phyloP scores from a whole-genome alignment of 768 basidiomycete species.

The Chiua virens region DNA sequence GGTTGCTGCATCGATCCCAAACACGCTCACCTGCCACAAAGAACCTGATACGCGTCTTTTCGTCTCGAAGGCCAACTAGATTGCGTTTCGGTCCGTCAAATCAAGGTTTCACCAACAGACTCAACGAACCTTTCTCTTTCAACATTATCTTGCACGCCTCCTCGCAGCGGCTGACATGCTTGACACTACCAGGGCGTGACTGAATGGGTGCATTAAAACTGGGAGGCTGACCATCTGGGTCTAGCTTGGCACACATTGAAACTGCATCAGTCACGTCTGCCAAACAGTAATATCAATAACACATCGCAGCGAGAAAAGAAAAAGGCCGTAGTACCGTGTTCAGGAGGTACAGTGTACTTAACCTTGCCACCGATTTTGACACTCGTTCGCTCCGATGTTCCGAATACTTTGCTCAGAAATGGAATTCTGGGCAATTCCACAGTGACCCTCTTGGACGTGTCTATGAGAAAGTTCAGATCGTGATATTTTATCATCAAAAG shows the following conservation, averaged over 20 bases:
- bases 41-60: constrained; percentile 1
- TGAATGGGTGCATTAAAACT: not conserved
- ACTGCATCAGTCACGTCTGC: constrained; percentile 2
- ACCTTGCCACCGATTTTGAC: too few species aligned
- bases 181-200: not conserved
- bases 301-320: not conserved
- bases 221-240: too few species aligned
- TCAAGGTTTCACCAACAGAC: too few species aligned
- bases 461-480: not conserved
- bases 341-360: not conserved
- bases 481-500: not conserved
- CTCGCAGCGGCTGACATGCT: constrained; percentile 5
- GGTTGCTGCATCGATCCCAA: too few species aligned
- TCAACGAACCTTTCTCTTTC: not conserved
- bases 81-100: not conserved
- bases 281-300: not conserved
- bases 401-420: not conserved
- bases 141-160: constrained; percentile 3
- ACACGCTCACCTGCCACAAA: constrained; percentile 13
- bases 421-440: not conserved
- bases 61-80: not conserved
- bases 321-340: not conserved
- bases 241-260: not conserved
- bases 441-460: not conserved
- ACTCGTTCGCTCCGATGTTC: too few species aligned